Percentiles rank a stretch among this genome's conserved stretches.
Evolutionary conservation across 2,329 filamentous ascomycete genomes (phyloP).

Genomic region (Aspergillus sp.): DNA sequence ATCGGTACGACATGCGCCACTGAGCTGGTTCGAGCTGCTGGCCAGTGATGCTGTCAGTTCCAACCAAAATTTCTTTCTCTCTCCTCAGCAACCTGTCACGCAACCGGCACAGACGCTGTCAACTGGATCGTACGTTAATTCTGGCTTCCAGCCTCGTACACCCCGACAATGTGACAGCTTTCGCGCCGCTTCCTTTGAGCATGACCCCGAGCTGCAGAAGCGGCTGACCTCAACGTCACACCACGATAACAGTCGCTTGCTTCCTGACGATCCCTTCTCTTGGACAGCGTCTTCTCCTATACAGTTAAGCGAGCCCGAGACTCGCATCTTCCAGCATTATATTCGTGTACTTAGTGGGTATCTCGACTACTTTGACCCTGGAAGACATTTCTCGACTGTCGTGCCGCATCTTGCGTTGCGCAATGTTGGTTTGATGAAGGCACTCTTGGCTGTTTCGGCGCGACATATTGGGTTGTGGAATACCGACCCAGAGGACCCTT

Average conservation of each 20-base stretch:
- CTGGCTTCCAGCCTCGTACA: slow-evolving; percentile 7
- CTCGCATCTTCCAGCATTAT: slow-evolving; percentile 14
- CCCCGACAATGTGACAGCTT: slow-evolving; percentile 17
- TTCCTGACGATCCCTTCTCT: slow-evolving; percentile 13
- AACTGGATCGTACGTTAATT: slow-evolving; percentile 6
- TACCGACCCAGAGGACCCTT: background rate
- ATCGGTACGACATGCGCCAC: slow-evolving; percentile 40
- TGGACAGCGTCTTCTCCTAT: slow-evolving; percentile 13
- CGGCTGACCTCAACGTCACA: slow-evolving; percentile 23
- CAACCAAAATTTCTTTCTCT: slow-evolving; percentile 11
- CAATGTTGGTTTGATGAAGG: slow-evolving; percentile 57
- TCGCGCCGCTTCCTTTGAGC: slow-evolving; percentile 16
- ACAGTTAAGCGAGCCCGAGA: slow-evolving; percentile 9
- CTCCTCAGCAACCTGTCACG: slow-evolving; percentile 17
- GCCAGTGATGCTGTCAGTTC: slow-evolving; percentile 20
- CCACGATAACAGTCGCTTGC: background rate
- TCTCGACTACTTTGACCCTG: slow-evolving; percentile 46
- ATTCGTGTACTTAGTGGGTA: slow-evolving; percentile 28
- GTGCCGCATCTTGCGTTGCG: slow-evolving; percentile 45
- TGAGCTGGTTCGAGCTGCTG: slow-evolving; percentile 48
- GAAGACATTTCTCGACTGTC: slow-evolving; percentile 36
- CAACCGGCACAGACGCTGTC: slow-evolving; percentile 12
- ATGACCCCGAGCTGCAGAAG: slow-evolving; percentile 15
- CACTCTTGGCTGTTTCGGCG: slow-evolving; percentile 56
- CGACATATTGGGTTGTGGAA: slow-evolving; percentile 46